phyloP scores from a whole-genome alignment of 371 early-diverging fungal species.

The Thermomucor indicae-seudaticae region DNA sequence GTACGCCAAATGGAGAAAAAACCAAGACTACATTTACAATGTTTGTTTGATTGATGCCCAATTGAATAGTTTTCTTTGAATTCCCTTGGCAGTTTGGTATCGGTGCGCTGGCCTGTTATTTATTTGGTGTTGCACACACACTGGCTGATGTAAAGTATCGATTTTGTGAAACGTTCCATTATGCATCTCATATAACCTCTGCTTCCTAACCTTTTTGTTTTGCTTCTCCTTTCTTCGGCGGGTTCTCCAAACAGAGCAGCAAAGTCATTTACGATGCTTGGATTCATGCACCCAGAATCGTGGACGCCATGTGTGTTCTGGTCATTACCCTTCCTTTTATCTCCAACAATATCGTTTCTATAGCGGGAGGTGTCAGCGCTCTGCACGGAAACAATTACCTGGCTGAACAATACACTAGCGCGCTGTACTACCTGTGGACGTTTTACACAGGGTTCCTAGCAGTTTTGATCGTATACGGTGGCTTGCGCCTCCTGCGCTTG shows the following conservation, averaged over 20 bases:
- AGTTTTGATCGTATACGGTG: constrained; percentile 9
- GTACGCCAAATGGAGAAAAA: not conserved
- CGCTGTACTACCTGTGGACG: constrained; percentile 20
- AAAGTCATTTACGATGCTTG: constrained; percentile 19
- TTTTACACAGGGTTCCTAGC: constrained; percentile 8
- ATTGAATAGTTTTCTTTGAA: constrained; percentile 25
- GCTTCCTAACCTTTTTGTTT: not conserved
- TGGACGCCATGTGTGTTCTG: constrained; percentile 18
- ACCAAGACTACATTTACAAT: not conserved
- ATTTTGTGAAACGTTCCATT: constrained; percentile 1
- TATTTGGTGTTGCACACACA: constrained; percentile 39
- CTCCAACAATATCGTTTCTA: constrained; percentile 24
- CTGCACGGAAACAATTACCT: constrained; percentile 9
- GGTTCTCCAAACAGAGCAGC: constrained; percentile 29
- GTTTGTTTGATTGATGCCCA: not conserved
- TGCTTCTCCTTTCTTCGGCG: not conserved
- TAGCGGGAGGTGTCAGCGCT: constrained; percentile 24
- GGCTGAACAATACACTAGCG: constrained; percentile 21
- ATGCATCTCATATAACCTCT: not conserved
- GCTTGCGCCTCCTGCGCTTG: constrained; percentile 14
- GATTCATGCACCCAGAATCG: constrained; percentile 13
- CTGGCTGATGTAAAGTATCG: constrained; percentile 26
- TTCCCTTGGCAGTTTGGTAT: constrained; percentile 40
- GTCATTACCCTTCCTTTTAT: constrained; percentile 24
- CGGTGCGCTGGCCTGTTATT: constrained; percentile 29